Conservation (phyloP, 495 filamentous ascomycete genomes). For the Lasiosphaeria hispida region DNA sequence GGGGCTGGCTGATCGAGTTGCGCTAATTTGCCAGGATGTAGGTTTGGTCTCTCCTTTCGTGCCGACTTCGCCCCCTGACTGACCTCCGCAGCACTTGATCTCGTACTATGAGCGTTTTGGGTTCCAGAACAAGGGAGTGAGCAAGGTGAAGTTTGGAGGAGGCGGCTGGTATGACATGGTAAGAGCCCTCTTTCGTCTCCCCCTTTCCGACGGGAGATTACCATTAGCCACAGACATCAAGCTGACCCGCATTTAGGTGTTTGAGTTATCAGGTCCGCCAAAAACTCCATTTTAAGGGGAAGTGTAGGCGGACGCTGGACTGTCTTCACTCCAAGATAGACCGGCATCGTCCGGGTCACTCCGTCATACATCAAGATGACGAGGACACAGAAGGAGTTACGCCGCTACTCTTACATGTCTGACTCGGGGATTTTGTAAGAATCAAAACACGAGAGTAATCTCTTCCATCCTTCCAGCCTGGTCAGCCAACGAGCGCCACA, state of each 20-base stretch:
- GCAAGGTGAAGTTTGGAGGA: conserved; percentile 64
- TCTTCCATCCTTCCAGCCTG: too few species aligned
- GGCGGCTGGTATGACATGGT: conserved; percentile 80
- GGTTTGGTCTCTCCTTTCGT: conserved; percentile 16
- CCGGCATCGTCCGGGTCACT: not conserved
- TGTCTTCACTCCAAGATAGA: not conserved
- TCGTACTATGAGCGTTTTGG: conserved; percentile 75
- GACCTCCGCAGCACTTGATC: conserved; percentile 50
- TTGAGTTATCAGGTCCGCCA: conserved; percentile 5
- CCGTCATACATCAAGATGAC: too few species aligned
- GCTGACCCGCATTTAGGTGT: not conserved
- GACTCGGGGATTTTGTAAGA: too few species aligned
- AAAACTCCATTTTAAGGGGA: conserved; percentile 8
- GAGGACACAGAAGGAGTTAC: too few species aligned
- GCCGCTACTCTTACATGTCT: too few species aligned
- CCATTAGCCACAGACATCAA: not conserved
- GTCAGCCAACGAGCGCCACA: too few species aligned
- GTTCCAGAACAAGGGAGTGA: conserved; percentile 66
- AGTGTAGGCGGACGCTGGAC: not conserved
- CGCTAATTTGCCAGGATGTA: conserved; percentile 74
- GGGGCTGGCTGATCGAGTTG: conserved; percentile 66
- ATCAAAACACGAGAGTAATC: too few species aligned
- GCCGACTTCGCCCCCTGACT: conserved; percentile 7
- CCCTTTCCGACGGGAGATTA: not conserved
- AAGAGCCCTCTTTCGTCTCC: conserved; percentile 10